phyloP scores from a whole-genome alignment of 768 basidiomycete genomes.

The Russula sp. region DNA sequence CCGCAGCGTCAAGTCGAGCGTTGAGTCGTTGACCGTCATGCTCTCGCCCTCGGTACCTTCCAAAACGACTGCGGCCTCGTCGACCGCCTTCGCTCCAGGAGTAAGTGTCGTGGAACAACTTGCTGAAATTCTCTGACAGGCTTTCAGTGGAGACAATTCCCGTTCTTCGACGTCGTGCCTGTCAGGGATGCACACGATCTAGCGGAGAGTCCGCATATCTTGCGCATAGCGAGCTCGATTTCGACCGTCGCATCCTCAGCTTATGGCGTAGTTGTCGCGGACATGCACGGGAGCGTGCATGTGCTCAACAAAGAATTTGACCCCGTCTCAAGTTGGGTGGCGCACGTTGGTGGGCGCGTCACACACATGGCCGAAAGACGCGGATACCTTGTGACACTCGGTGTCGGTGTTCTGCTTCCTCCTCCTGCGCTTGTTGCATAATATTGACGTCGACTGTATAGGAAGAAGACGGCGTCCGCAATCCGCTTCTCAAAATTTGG shows the following conservation, averaged over 20 bases:
- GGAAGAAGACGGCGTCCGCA: conserved; percentile 69
- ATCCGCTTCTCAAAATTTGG: conserved; percentile 84
- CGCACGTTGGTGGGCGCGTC: conserved; percentile 72
- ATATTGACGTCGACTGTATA: conserved; percentile 28
- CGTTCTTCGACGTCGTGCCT: conserved; percentile 76
- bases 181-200: conserved; percentile 79
- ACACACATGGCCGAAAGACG: conserved; percentile 82
- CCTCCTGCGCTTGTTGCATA: neutral
- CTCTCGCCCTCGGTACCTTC: conserved; percentile 5
- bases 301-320: conserved; percentile 71
- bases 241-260: conserved; percentile 61
- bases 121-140: neutral
- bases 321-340: conserved; percentile 66
- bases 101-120: neutral
- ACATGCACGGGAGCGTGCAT: conserved; percentile 81
- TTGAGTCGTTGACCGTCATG: conserved; percentile 1
- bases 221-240: conserved; percentile 70
- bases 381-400: conserved; percentile 81
- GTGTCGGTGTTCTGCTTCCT: conserved; percentile 46
- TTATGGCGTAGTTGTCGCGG: conserved; percentile 68
- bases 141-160: conserved; percentile 77
- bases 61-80: conserved; percentile 5
- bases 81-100: conserved; percentile 14
- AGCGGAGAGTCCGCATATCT: conserved; percentile 64
- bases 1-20: neutral